A percentile compares a stretch with the other conserved stretches of the same genome.
Conservation (phyloP, 106 monocot species). For the Dendrobium nobile region DNA sequence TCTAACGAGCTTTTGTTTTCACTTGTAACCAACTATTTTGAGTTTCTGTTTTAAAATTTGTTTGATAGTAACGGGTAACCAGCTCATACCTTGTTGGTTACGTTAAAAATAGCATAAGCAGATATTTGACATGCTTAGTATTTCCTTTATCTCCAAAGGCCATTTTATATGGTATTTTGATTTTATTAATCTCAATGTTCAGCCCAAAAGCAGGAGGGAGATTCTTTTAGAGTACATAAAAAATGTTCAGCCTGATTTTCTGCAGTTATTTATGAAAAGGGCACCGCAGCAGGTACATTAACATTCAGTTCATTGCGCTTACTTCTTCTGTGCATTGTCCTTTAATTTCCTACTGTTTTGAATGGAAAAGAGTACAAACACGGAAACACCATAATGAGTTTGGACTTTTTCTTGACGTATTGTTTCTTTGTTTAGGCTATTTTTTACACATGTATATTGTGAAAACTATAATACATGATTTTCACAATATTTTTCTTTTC, state of each 20-base stretch:
- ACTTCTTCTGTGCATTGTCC: not conserved
- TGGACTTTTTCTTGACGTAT: not conserved
- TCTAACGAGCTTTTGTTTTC: not conserved
- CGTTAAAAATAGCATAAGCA: not conserved
- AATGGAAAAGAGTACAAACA: not conserved
- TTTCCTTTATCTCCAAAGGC: not conserved
- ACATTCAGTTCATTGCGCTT: not conserved
- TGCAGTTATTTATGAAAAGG: slow-evolving; percentile 81
- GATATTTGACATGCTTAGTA: not conserved
- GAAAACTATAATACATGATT: too few species aligned
- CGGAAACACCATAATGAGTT: not conserved
- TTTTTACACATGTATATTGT: not conserved
- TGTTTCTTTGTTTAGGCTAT: not conserved
- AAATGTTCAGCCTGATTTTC: slow-evolving; percentile 87
- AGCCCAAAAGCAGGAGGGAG: slow-evolving; percentile 77
- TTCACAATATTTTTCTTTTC: not conserved
- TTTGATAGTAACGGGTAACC: not conserved
- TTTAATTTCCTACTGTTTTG: not conserved
- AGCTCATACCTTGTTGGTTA: not conserved
- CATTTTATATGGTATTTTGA: not conserved
- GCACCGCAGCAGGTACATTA: slow-evolving; percentile 70
- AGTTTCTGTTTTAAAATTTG: not conserved
- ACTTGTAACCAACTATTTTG: not conserved
- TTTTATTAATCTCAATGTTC: slow-evolving; percentile 1
- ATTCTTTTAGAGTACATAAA: slow-evolving; percentile 89